phyloP scores from a whole-genome alignment of 192 early-diverging fungal species.

The Chytriomyces sp. region DNA sequence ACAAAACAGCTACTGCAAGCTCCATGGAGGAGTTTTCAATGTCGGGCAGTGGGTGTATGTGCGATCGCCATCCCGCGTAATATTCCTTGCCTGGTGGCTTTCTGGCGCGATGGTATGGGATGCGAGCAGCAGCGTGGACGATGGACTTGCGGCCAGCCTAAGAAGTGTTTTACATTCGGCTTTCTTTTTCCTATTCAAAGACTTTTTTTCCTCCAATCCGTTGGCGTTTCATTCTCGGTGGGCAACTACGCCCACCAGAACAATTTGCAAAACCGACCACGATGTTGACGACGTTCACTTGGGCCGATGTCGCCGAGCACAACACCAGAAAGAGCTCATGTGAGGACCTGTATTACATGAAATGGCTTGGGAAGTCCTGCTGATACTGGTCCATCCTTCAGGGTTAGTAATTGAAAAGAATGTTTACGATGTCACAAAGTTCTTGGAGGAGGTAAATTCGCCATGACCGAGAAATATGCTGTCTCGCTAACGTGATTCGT shows the following conservation, averaged over 20 bases:
- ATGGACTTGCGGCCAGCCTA: background rate
- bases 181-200: no score
- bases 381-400: background rate
- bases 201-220: no score
- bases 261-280: no score
- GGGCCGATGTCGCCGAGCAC: conserved; percentile 71
- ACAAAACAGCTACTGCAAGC: conserved; percentile 54
- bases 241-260: no score
- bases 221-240: no score
- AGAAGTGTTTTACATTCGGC: background rate
- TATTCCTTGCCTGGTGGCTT: conserved; percentile 49
- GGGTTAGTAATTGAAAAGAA: conserved; percentile 57
- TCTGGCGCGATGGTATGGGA: conserved; percentile 80
- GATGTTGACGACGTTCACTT: conserved; percentile 38
- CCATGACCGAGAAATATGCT: background rate
- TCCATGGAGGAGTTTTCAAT: conserved; percentile 66
- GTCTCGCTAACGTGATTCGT: background rate
- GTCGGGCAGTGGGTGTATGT: conserved; percentile 70
- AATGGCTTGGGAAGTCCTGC: no score
- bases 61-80: conserved; percentile 30
- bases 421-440: conserved; percentile 57
- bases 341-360: no score
- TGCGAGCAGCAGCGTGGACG: conserved; percentile 28
- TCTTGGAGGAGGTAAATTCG: conserved; percentile 48
- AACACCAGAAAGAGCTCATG: conserved; percentile 76